Conservation (phyloP, 306 rosid species). For the Sechiopsis laciniata region DNA sequence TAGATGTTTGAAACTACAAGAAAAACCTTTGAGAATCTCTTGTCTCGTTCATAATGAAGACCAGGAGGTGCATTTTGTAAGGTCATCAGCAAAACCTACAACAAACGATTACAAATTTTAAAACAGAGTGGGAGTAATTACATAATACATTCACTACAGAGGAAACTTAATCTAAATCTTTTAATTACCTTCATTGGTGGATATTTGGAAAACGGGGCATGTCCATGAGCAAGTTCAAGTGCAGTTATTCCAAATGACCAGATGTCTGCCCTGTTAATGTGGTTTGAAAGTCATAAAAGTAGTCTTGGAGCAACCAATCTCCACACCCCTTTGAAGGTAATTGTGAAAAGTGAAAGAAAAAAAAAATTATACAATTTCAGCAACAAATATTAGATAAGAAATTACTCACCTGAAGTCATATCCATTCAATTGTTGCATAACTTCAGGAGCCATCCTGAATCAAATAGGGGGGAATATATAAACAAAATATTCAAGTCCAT, state of each 20-base stretch:
- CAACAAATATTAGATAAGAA: slow-evolving; percentile 22
- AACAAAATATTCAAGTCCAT: slow-evolving; percentile 16
- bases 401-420: slow-evolving; percentile 86
- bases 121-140: slow-evolving; percentile 17
- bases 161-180: slow-evolving; percentile 2
- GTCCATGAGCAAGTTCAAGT: slow-evolving; percentile 98
- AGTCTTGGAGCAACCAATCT: slow-evolving; percentile 13
- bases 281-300: slow-evolving; percentile 16
- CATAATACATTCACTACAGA: slow-evolving; percentile 13
- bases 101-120: slow-evolving; percentile 20
- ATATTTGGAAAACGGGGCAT: slow-evolving; percentile 96
- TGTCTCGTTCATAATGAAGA: slow-evolving; percentile 95
- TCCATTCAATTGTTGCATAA: slow-evolving; percentile 97
- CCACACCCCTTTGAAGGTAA: background rate
- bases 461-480: slow-evolving; percentile 17
- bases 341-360: background rate
- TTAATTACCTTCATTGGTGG: slow-evolving; percentile 92
- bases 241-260: slow-evolving; percentile 99
- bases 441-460: slow-evolving; percentile 99
- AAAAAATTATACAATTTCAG: background rate
- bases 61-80: slow-evolving; percentile 98
- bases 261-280: slow-evolving; percentile 77
- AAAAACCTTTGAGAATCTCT: slow-evolving; percentile 86
- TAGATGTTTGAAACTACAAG: slow-evolving; percentile 30
- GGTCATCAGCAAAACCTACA: slow-evolving; percentile 95